Base-by-base conservation (phyloP, 495 filamentous ascomycete genomes). In the Penicillium taxi region DNA sequence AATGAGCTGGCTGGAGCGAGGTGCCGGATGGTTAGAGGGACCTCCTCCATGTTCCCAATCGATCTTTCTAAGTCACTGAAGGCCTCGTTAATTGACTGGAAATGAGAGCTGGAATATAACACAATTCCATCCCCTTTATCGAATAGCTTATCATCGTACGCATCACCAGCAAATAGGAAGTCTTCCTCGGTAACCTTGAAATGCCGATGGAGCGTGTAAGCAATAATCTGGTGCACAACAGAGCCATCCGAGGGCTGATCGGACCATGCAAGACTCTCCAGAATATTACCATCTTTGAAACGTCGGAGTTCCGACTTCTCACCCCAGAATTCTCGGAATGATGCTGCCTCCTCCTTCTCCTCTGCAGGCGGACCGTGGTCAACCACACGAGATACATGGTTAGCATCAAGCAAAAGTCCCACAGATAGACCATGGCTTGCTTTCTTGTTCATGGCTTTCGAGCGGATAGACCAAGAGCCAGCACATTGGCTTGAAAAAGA, bases 341-440 rank as follows among this genome's bases (percentile, higher is more conserved):
- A 53, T 23, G 58, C 55, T 18, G 70, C 62, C 41, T 63, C 66
- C 14, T 60, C 60, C 41, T 70, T 86, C 31, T 86, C 70, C 54
- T 95, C 86, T 3, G 85, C 85, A 1, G 79, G 54, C 2, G 91
- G 91, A 2, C 91, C 91, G 50, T 86, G 81, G 48, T 98, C 91
- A 27, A 95, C 80, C 14, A 74, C 66, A 14, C 88, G 79, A 28
- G 70, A 62, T 35, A 78, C 75, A 47, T 87, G 82, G 7, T 71
- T 65, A 2, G 82, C 67, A 53, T 95, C 69, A 21, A 93, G 73
- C 12, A 83, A 50, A 22, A 98, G 63, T 0, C 84, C 81, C 27
- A 91, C 64, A 9, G 70, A 58, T 11, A 91, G 39, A 2, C 42
- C 43, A 20, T 52, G 30, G 9, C 43, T 43, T 9, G 31, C 52